Evolutionary conservation across 352 stramenopile species (phyloP).

Genomic region (Globisporangium nunn): DNA sequence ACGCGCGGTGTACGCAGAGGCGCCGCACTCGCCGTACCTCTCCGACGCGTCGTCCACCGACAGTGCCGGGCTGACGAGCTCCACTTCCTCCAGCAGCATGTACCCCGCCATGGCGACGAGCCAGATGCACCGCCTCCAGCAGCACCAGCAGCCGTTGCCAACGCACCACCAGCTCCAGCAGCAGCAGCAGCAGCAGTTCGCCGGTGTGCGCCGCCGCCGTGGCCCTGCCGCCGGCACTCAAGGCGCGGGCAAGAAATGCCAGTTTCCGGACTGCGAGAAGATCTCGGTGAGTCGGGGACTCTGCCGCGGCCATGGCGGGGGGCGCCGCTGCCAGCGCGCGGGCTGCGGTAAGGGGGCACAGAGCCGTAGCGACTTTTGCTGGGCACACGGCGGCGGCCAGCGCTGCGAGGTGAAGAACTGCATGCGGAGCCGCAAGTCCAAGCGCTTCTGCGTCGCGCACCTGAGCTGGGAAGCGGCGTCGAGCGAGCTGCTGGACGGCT

Average conservation of each 20-base stretch:
- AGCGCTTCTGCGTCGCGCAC: slow-evolving; percentile 56
- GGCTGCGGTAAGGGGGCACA: slow-evolving; percentile 49
- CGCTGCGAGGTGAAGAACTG: slow-evolving; percentile 54
- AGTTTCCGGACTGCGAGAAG: slow-evolving; percentile 43
- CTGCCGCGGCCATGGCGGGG: slow-evolving; percentile 54
- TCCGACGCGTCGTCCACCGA: slow-evolving; percentile 24
- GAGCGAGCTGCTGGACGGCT: no score
- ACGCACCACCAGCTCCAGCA: neutral
- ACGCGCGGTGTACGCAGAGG: slow-evolving; percentile 1
- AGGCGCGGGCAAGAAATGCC: slow-evolving; percentile 49
- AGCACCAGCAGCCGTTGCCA: neutral
- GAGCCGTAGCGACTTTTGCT: slow-evolving; percentile 54
- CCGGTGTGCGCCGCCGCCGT: slow-evolving; percentile 20
- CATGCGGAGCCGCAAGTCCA: slow-evolving; percentile 54
- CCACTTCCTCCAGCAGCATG: neutral
- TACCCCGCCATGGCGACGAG: neutral
- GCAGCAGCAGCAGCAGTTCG: slow-evolving; percentile 9
- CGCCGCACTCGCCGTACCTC: slow-evolving; percentile 19
- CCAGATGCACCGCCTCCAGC: neutral
- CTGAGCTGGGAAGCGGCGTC: slow-evolving; percentile 27
- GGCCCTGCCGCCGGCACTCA: slow-evolving; percentile 20
- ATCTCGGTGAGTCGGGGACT: slow-evolving; percentile 52
- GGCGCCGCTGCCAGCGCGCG: slow-evolving; percentile 38
- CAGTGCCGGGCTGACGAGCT: slow-evolving; percentile 1
- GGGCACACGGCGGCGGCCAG: slow-evolving; percentile 53